phyloP scores from a whole-genome alignment of 768 basidiomycete genomes.

The Termitomyces sp. region DNA sequence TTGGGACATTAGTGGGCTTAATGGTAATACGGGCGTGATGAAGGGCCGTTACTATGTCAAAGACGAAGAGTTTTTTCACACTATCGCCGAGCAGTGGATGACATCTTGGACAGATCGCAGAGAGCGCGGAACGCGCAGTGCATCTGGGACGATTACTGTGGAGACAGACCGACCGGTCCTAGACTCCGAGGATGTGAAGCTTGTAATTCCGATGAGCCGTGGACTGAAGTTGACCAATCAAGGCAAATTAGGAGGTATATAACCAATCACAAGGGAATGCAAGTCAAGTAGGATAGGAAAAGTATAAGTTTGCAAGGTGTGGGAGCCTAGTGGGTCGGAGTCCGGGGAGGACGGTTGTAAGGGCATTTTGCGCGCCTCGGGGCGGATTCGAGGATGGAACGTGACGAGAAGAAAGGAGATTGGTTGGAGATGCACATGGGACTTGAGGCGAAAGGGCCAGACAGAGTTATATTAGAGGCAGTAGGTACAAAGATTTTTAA shows the following conservation, averaged over 20 bases:
- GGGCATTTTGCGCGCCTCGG: neutral
- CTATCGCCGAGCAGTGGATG: no score
- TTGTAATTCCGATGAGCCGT: neutral
- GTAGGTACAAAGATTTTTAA: no score
- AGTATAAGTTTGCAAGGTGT: neutral
- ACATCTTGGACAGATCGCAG: neutral
- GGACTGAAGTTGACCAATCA: neutral
- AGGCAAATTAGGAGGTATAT: neutral
- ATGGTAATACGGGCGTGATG: neutral
- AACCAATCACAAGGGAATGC: neutral
- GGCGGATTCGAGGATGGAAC: neutral
- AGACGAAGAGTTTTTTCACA: neutral
- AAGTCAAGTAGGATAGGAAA: slow-evolving; percentile 1
- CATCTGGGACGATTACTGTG: neutral
- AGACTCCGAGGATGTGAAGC: neutral
- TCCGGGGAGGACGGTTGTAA: neutral
- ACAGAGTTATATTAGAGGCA: no score
- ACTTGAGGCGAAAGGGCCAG: neutral
- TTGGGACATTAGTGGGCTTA: no score
- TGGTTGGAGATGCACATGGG: neutral
- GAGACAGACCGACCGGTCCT: neutral
- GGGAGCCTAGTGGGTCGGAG: neutral
- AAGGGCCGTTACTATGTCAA: no score
- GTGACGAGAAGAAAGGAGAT: neutral
- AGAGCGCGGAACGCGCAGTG: neutral